These are phyloP conservation scores for Udeniomyces megalosporus DNA, from an alignment of 768 basidiomycete genomes.

Conservation along the genomic window DNA sequence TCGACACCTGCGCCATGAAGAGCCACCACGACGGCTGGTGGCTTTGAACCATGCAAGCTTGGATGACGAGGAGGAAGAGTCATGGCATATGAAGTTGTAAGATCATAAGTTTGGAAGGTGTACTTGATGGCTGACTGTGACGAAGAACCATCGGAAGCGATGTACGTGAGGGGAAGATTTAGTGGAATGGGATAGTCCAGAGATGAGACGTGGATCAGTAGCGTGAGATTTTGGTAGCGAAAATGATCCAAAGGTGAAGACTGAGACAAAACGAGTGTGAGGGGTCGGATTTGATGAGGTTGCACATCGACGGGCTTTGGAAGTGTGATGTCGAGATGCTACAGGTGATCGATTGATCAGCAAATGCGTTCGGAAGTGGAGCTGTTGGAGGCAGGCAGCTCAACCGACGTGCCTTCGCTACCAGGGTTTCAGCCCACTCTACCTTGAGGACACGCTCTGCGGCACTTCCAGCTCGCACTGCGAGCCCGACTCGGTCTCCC, in stretches of 20 bases:
- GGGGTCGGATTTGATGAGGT: background rate
- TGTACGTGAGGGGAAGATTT: background rate
- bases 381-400: background rate
- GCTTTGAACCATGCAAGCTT: slow-evolving; percentile 34
- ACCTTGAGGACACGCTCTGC: too few relatives aligned
- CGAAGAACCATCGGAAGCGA: background rate
- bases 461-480: background rate
- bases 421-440: too few relatives aligned
- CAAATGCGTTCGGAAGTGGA: background rate
- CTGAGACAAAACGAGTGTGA: background rate
- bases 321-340: background rate
- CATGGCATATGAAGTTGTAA: slow-evolving; percentile 18
- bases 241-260: background rate
- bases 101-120: background rate
- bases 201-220: background rate
- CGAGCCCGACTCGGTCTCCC: background rate
- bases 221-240: background rate
- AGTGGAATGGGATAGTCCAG: background rate
- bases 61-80: slow-evolving; percentile 25
- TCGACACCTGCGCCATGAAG: slow-evolving; percentile 70
- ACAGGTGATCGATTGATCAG: background rate
- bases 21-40: slow-evolving; percentile 31
- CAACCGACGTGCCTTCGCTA: too few relatives aligned
- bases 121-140: background rate
- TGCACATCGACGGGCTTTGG: background rate